Evolutionary conservation across 345 rosid genomes (phyloP), one percentile per base, ranked within the genome.

Genomic region (Linum usitatissimum): DNA sequence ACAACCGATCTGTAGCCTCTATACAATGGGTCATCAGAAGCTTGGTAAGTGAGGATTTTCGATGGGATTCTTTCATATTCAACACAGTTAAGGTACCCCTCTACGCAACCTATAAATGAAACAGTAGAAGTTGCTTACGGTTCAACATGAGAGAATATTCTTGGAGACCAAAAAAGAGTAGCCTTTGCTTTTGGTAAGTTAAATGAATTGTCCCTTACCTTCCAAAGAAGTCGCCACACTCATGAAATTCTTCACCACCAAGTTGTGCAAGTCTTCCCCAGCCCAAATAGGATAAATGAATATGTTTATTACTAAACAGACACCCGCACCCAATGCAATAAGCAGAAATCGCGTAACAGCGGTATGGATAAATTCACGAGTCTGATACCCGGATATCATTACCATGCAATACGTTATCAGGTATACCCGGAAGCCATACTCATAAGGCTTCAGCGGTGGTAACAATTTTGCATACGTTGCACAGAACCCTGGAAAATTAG

Each of bases 211-310:
- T 3, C 8, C 4, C 17, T 4, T 45, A 45, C 51, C 96, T 92
- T 92, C 98, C 70, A 92, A 77, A 15, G 98, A 86, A 76, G 68
- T 74, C 2, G 98, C 96, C 14, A 89, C 98, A 51, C 76, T 85
- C 81, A 60, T 74, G 74, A 92, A 92, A 70, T 92, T 92, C 75
- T 85, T 86, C 18, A 70, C 93, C 63, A 89, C 98, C 82, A 86
- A 75, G 66, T 77, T 76, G 73, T 92, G 98, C 60, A 88, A 80
- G 81, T 88, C 98, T 77, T 92, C 98, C 6, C 98, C 96, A 63
- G 98, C 95, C 98, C 98, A 92, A 38, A 92, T 92, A 21, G 96
- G 98, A 74, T 80, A 92, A 71, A 92, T 89, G 78, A 81, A 85
- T 71, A 87, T 78, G 68, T 92, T 92, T 30, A 92, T 78, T 36